Base-by-base conservation (phyloP, 2,329 filamentous ascomycete genomes). In the Parafenestella ontariensis region DNA sequence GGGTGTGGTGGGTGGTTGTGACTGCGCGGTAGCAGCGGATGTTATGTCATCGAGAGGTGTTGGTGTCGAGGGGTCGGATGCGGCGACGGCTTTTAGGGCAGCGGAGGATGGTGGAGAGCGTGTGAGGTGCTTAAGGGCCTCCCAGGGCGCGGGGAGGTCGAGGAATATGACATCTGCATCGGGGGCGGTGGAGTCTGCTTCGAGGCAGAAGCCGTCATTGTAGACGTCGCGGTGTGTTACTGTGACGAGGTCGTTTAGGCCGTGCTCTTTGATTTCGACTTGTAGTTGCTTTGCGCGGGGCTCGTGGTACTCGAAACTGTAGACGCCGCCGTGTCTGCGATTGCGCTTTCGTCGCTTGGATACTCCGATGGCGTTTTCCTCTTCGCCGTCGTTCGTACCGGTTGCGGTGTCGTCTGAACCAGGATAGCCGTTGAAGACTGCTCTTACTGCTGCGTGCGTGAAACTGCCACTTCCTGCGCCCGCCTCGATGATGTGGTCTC, bases 401-500 rank as follows among this genome's bases (percentile, higher is more conserved):
- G 51, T 47, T 40, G 50, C 34, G 15, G 48, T 61, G 9, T 46
- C 40, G 11, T 58, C 49, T 26, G 64, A 56, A 3, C 76, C 76
- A 0, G 87, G 84, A 62, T 88, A 87, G 8, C 89, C 90, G 64
- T 85, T 89, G 76, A 90, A 95, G 15, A 93, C 87, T 2, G 90
- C 89, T 52, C 91, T 82, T 3, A 85, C 87, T 1, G 90, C 85
- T 3, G 91, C 91, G 70, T 95, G 91, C 0, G 90, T 93, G 66
- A 95, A 95, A 66, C 89, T 92, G 7, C 91, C 91, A 70, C 90
- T 93, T 6, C 91, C 91, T 1, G 90, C 88, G 28, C 91, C 91
- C 3, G 91, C 91, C 74, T 95, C 91, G 50, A 95, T 92, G 31
- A 95, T 79, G 18, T 82, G 83, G 41, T 86, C 84, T 5, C 91